Conservation (phyloP, 768 basidiomycete genomes). For the Trametes cubensis region DNA sequence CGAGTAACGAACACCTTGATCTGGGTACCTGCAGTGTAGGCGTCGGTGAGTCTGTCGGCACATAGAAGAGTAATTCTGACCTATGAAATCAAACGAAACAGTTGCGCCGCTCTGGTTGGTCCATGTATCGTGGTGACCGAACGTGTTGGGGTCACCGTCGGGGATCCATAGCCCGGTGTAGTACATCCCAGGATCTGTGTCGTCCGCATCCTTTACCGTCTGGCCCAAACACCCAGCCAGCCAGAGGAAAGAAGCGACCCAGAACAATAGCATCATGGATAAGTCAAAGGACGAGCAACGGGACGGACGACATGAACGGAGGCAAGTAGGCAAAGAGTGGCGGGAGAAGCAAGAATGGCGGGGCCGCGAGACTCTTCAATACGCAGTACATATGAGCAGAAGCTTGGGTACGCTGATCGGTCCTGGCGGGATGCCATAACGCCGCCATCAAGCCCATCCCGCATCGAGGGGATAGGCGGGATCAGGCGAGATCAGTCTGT, state of each 20-base stretch:
- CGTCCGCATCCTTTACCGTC: slow-evolving; percentile 6
- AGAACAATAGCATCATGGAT: neutral
- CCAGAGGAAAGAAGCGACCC: neutral
- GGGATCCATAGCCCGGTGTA: slow-evolving; percentile 18
- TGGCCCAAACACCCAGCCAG: neutral
- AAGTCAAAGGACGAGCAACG: neutral
- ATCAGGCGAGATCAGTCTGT: neutral
- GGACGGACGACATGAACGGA: neutral
- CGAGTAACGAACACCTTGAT: slow-evolving; percentile 15
- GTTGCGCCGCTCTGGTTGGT: slow-evolving; percentile 21
- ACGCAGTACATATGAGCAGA: neutral
- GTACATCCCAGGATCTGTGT: slow-evolving; percentile 17
- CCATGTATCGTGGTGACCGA: slow-evolving; percentile 15
- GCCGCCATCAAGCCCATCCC: neutral
- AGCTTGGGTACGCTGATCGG: too few relatives aligned
- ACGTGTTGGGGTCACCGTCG: slow-evolving; percentile 17
- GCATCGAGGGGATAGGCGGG: neutral
- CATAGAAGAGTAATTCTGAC: neutral
- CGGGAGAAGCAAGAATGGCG: neutral
- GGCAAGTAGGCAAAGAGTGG: neutral
- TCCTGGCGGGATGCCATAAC: slow-evolving; percentile 17
- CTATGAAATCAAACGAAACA: slow-evolving; percentile 18
- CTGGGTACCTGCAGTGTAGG: slow-evolving; percentile 6
- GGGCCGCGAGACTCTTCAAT: neutral
- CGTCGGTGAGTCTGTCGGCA: neutral